A percentile compares a stretch with the other conserved stretches of the same genome.
phyloP scores from a whole-genome alignment of 2,329 filamentous ascomycete genomes.

The Ilyonectria robusta region DNA sequence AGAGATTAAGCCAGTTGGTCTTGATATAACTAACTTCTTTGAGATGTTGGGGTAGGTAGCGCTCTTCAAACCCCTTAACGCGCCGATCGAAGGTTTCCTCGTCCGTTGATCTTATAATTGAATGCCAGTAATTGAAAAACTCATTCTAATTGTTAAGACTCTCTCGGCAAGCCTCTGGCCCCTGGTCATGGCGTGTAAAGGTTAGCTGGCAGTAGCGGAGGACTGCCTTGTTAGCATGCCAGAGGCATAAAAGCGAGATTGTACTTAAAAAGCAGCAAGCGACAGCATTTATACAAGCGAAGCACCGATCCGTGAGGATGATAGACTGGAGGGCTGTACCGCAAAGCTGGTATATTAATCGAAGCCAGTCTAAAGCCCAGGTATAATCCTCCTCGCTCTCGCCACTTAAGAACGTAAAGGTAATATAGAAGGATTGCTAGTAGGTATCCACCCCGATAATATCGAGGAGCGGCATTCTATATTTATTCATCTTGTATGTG shows the following conservation, averaged over 20 bases:
- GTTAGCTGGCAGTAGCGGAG: neutral
- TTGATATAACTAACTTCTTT: no score
- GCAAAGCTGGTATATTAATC: no score
- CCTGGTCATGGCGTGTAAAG: neutral
- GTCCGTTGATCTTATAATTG: no score
- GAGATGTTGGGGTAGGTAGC: no score
- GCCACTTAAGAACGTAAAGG: constrained; percentile 35
- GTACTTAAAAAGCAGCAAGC: constrained; percentile 26
- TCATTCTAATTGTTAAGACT: no score
- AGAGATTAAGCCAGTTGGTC: no score
- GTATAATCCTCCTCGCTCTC: constrained; percentile 33
- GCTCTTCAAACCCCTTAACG: no score
- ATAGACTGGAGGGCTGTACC: no score
- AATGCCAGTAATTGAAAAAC: no score
- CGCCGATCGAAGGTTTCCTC: no score
- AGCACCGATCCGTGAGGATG: no score
- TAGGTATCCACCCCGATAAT: neutral
- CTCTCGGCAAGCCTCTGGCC: neutral
- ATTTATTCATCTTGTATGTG: constrained; percentile 28
- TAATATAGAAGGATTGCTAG: neutral
- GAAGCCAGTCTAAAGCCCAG: constrained; percentile 33
- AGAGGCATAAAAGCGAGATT: constrained; percentile 30
- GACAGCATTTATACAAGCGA: constrained; percentile 29
- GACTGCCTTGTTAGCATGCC: constrained; percentile 15
- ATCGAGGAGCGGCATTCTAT: neutral